phyloP scores from a whole-genome alignment of 805 yeast genomes.

The Hanseniaspora clermontiae region DNA sequence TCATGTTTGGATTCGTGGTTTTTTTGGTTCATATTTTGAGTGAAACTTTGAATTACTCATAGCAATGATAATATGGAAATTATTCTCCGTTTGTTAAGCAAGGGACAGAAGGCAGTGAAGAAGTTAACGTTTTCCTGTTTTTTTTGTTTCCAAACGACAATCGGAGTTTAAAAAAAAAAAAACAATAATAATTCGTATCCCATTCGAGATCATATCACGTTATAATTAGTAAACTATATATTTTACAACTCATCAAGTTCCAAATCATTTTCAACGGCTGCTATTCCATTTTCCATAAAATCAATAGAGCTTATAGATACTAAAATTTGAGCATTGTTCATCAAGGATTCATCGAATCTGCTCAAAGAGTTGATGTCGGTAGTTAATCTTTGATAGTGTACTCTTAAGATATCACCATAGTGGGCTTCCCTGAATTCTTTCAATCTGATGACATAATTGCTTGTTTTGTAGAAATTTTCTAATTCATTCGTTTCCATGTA shows the following conservation, averaged over 20 bases:
- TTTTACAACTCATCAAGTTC: slow-evolving; percentile 15
- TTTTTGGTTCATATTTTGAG: neutral
- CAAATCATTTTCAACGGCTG: neutral
- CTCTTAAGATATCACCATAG: slow-evolving; percentile 71
- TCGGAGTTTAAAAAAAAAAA: neutral
- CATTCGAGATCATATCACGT: too few relatives aligned
- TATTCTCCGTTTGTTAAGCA: neutral
- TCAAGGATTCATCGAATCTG: slow-evolving; percentile 82
- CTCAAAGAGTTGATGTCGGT: slow-evolving; percentile 67
- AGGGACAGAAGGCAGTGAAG: too few relatives aligned
- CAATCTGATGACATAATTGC: slow-evolving; percentile 59
- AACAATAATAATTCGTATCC: too few relatives aligned
- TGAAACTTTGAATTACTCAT: neutral
- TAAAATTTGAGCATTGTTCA: slow-evolving; percentile 63
- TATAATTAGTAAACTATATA: too few relatives aligned
- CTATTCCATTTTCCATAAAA: neutral
- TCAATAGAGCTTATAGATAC: neutral
- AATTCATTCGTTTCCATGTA: slow-evolving; percentile 41
- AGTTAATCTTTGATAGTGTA: slow-evolving; percentile 72
- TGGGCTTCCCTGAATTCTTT: slow-evolving; percentile 45
- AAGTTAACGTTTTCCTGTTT: too few relatives aligned
- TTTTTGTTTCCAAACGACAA: neutral
- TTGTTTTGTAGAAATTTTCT: slow-evolving; percentile 50
- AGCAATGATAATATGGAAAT: neutral
- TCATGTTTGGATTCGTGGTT: neutral